Evolutionary conservation across 2,329 filamentous ascomycete genomes (phyloP), one percentile per base, ranked within the genome.

Genomic region (Ophiostoma piceae): DNA sequence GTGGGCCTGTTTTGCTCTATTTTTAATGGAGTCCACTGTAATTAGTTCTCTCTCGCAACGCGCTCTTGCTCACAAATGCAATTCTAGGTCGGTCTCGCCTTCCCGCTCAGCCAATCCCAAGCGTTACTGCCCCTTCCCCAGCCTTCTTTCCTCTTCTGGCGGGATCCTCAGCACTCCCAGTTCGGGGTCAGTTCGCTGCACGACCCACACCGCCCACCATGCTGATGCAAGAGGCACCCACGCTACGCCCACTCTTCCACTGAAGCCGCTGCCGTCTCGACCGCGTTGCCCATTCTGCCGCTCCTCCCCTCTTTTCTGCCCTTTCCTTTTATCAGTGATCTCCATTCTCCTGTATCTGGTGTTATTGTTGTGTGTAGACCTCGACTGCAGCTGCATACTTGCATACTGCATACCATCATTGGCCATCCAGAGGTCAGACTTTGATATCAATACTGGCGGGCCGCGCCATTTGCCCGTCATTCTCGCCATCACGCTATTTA

Each of bases 81-180:
- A 67, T 47, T 35, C 26, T 11, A 62, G 29, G 29, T 64, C 60
- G 35, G 29, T 64, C 60, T 37, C 35, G 62, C 62, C 66, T 37
- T 37, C 66, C 35, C 8, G 39, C 54, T 43, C 67, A 66, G 69
- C 69, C 69, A 70, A 70, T 70, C 43, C 37, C 62, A 67, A 12
- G 9, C 66, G 26, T 12, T 26, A 16, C 39, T 14, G 66, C 51
- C 67, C 51, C 69, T 73, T 73, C 71, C 72, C 71, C 67, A 73
- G 71, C 69, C 68, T 72, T 73, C 71, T 69, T 68, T 67, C 41
- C 57, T 22, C 29, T 73, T 73, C 72, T 73, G 68, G 69, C 64
- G 62, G 62, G 57, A 62, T 16, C 32, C 22, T 29, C 3, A 41
- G 39, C 39, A 41, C 3, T 41, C 39, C 1, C 39, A 41, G 12